Evolutionary conservation across 2,329 filamentous ascomycete genomes (phyloP), one percentile per base, ranked within the genome.

Genomic region (Penicillium digitatum): DNA sequence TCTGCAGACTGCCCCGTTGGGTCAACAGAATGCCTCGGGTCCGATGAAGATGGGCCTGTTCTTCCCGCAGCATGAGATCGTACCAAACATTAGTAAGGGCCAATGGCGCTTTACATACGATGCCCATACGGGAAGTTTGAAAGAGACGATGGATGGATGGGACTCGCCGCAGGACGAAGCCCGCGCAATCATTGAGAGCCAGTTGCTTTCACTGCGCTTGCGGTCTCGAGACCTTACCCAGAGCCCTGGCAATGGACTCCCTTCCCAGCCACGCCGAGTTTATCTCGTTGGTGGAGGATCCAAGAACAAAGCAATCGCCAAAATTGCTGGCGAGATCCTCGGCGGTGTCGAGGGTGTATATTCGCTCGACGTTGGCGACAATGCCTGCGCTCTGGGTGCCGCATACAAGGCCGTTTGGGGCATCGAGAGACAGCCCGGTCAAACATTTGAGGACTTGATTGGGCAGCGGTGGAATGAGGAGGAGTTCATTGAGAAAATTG

Each of bases 341-440:
- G 94, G 94, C 49, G 90, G 90, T 32, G 82, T 81, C 2, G 94
- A 97, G 60, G 94, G 94, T 24, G 89, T 97, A 26, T 99, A 90
- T 76, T 89, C 88, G 74, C 84, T 99, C 14, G 92, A 97, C 69
- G 90, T 97, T 5, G 93, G 94, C 26, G 91, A 92, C 26, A 96
- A 95, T 75, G 93, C 94, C 3, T 99, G 94, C 75, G 94, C 93
- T 11, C 76, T 97, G 14, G 94, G 94, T 14, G 90, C 90, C 7
- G 93, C 93, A 26, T 96, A 97, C 76, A 97, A 97, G 77, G 93
- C 94, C 14, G 86, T 95, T 0, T 99, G 94, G 94, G 91, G 88
- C 1, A 79, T 90, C 52, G 90, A 94, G 78, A 78, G 89, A 45
- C 72, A 74, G 24, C 71, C 64, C 0, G 80, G 78, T 18, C 86